These are phyloP conservation scores for Auriscalpium vulgare DNA, from an alignment of 768 basidiomycete genomes.

Conservation along the genomic window DNA sequence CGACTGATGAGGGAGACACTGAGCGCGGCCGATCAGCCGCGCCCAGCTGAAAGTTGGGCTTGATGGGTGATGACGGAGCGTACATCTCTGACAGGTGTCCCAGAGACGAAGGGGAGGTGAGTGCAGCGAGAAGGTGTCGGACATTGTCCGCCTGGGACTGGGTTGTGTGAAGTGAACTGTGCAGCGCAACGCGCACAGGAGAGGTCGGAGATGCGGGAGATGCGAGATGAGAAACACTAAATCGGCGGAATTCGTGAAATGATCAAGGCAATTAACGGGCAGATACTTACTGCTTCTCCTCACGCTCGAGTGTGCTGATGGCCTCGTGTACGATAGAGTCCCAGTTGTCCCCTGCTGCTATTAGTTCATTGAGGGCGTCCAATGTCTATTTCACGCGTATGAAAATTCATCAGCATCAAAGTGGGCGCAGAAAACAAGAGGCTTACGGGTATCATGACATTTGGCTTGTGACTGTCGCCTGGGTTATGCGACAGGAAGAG, in stretches of 20 bases:
- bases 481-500: constrained; percentile 1
- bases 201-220: constrained; percentile 44
- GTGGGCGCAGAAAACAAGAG: neutral
- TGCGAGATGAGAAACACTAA: constrained; percentile 29
- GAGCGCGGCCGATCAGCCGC: constrained; percentile 31
- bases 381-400: constrained; percentile 41
- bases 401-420: neutral
- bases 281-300: constrained; percentile 53
- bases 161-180: constrained; percentile 66
- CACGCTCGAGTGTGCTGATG: constrained; percentile 54
- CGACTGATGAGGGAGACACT: constrained; percentile 29
- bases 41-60: constrained; percentile 21
- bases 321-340: constrained; percentile 68
- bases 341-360: constrained; percentile 63
- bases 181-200: constrained; percentile 59
- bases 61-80: constrained; percentile 62
- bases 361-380: constrained; percentile 56
- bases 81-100: constrained; percentile 84
- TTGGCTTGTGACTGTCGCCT: neutral
- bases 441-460: constrained; percentile 7
- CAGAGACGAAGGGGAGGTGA: constrained; percentile 65
- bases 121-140: constrained; percentile 68
- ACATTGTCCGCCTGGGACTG: constrained; percentile 79
- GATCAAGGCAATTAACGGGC: too few relatives aligned
- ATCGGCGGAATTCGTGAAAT: neutral